Conservation (phyloP, 768 basidiomycete species). For the Chalciporus sphaerocephalus region DNA sequence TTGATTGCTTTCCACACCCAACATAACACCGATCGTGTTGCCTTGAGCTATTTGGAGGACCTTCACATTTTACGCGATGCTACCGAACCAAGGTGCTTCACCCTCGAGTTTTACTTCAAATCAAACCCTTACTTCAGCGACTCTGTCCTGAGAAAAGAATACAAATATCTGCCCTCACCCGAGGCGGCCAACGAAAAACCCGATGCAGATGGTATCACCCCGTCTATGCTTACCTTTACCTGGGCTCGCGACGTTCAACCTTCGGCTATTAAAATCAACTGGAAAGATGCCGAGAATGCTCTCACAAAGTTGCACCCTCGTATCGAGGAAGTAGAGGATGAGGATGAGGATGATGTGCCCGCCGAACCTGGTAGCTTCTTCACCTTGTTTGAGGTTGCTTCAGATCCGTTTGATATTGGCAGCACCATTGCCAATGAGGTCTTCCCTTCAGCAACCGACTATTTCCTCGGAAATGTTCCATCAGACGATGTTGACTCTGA, state of each 20-base stretch:
- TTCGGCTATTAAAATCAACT: conserved; percentile 62
- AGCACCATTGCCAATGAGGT: conserved; percentile 69
- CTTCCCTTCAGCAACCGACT: conserved; percentile 78
- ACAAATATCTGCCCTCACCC: conserved; percentile 59
- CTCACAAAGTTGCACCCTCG: conserved; percentile 77
- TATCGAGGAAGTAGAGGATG: conserved; percentile 50
- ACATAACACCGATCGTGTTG: conserved; percentile 73
- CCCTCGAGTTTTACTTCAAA: conserved; percentile 84
- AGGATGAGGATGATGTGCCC: conserved; percentile 47
- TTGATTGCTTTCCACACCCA: conserved; percentile 62
- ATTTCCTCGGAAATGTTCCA: conserved; percentile 66
- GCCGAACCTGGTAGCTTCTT: conserved; percentile 81
- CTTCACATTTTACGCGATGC: conserved; percentile 76
- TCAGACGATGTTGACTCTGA: conserved; percentile 61
- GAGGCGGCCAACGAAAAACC: conserved; percentile 51
- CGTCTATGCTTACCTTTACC: conserved; percentile 73
- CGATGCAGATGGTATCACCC: conserved; percentile 71
- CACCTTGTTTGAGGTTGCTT: conserved; percentile 72
- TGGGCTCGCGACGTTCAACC: conserved; percentile 73
- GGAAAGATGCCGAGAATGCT: conserved; percentile 77
- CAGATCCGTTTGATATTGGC: conserved; percentile 68
- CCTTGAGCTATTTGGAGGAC: conserved; percentile 80
- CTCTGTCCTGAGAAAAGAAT: conserved; percentile 75
- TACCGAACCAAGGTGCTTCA: conserved; percentile 75
- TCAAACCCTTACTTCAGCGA: conserved; percentile 82